Evolutionary conservation across 2,329 filamentous ascomycete genomes (phyloP), one percentile per base, ranked within the genome.

Genomic region (Cryphonectria carpinicola): DNA sequence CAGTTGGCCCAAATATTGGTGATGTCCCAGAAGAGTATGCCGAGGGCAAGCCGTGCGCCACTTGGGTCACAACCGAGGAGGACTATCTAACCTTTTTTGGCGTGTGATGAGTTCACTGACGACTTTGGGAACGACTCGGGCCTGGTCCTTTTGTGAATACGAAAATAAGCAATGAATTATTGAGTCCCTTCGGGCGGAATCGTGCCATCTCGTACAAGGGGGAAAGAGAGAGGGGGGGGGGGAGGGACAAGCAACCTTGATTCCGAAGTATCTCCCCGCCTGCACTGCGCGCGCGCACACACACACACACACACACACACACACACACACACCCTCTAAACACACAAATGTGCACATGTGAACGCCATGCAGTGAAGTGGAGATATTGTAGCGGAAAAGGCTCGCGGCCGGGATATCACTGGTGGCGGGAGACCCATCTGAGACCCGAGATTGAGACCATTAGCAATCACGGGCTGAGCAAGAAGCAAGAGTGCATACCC

Each of bases 141-240:
- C n/a, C 19, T 17, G 61, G 61, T 46, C 61, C 61, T 64, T 32
- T 56, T 56, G 52, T 49, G 46, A 49, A 49, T 22, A 56, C 54
- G 25, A 32, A 14, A 28, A 58, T 17, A 28, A 19, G 25, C 54
- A 58, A 19, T 19, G 28, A 17, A 58, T 1, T 28, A 58, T 58
- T 7, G 28, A 1, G 54, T 58, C 28, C 54, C 14, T 58, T 58
- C 54, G 54, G 54, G 54, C 25, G 25, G 54, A 32, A 32, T 58
- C 25, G 14, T 58, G 54, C 14, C 54, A 58, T 58, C 25, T 32
- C 52, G 28, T 32, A 32, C 28, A 28, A 14, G 25, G n/a, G n/a
- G n/a, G n/a, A n/a, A n/a, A n/a, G n/a, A n/a, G 54, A 28, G 28
- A 28, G 28, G 28, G 25, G 46, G 46, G 5, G 3, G 43, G 43